Base-by-base conservation (phyloP, 768 basidiomycete genomes). In the Calocera cornea region DNA sequence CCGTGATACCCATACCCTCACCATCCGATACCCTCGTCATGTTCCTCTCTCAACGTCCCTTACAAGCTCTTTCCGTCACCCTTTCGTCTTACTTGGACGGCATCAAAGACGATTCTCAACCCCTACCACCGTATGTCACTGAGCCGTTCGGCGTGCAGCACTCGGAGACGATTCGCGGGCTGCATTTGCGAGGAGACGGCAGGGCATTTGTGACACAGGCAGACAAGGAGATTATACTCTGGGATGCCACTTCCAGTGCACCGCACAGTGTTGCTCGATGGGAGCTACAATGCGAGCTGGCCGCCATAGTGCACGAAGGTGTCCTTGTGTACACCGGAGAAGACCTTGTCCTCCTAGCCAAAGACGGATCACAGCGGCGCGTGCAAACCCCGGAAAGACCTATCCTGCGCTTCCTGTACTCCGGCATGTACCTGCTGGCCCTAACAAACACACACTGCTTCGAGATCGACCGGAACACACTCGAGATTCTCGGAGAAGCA, bases 21-120 rank as follows among this genome's bases (percentile, higher is more conserved):
- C 49, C 40, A 34, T 36, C 22, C 40, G 47, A 64, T 40, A 47
- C 40, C 67, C 29, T 60, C 41, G 29, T 47, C 64, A 34, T 68
- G 54, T 60, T 60, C 31, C 54, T 60, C 2, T 60, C 54, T 33
- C 54, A 60, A 60, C 54, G 31, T 16, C 31, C 54, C 22, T 19
- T 60, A 27, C 27, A 60, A 60, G 11, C 54, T 10, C 54, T 60
- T 33, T 29, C 54, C 5, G 54, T 60, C 31, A 60, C 54, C 24
- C 54, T 60, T 10, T 60, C 54, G 7, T 60, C 54, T 64, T 65
- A 38, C 19, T 19, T 63, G 34, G 49, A 44, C 44, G 44, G 34
- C n/a, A 41, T 41, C 64, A 64, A 47, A 29, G 50, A 64, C 22
- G 66, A 67, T 49, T 27, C 54, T 10, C 7, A 60, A 10, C 54